Evolutionary conservation across 2,329 filamentous ascomycete genomes (phyloP), one percentile per base, ranked within the genome.

Genomic region (Clarireedia monteithiana): DNA sequence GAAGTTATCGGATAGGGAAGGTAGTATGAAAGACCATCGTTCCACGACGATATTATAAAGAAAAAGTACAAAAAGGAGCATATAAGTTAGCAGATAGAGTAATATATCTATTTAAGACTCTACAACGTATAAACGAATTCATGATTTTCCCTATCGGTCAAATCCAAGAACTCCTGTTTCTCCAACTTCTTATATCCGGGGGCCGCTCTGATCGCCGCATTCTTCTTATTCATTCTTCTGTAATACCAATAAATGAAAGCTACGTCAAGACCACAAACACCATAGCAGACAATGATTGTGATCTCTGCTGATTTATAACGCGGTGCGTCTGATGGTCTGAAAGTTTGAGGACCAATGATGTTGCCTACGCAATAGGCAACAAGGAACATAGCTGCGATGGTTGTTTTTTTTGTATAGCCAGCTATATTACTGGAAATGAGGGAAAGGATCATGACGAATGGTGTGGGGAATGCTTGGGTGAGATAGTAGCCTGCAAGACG

Each of bases 391-490:
- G 74, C 75, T 42, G 75, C 76, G 48, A 74, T 71, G 1, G 74
- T 75, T 24, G 75, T 73, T 58, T 77, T 77, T 66, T 78, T 79
- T 2, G 75, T 75, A 55, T 78, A 74, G 0, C 75, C 75, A 5
- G 73, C 73, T 2, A 74, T 68, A 56, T 78, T 78, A 15, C 67
- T 71, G 26, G 74, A 72, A 10, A 75, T 74, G 7, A 68, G 60
- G 6, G 63, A 65, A 7, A 68, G 60, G 1, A 67, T 48, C 9
- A 62, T 64, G 12, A 70, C 68, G 45, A 71, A 72, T 0, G 70
- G 60, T 69, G 68, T 86, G 83, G 0, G 81, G 75, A 3, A 86
- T 72, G n/a, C 85, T 71, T 66, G 86, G 82, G 69, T 70, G 30
- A 70, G 62, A 53, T 73, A 74, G 59, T 73, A 74, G 2, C 70